Evolutionary conservation across 169 alveolate species (phyloP).

Genomic region (Miamiensis avidus): DNA sequence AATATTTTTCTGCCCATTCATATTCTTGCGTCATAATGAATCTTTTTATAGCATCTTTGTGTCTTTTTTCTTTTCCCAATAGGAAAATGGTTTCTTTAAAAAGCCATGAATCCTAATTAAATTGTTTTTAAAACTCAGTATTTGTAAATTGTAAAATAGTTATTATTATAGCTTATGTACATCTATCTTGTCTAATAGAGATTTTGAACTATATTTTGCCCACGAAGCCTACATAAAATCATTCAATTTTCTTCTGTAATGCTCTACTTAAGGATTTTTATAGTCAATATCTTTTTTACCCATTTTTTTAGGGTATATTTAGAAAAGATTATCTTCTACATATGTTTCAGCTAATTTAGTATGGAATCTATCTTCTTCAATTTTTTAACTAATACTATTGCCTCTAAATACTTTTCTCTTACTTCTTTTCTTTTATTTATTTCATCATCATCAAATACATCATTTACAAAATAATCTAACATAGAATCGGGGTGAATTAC

Average conservation of each 20-base stretch:
- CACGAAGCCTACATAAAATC: slow-evolving; percentile 4
- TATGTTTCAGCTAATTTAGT: slow-evolving; percentile 28
- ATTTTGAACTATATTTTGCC: slow-evolving; percentile 31
- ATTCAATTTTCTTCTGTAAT: slow-evolving; percentile 1
- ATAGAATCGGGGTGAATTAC: slow-evolving; percentile 21
- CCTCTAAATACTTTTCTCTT: slow-evolving; percentile 31
- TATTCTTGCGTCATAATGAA: slow-evolving; percentile 5
- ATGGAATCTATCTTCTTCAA: slow-evolving; percentile 26
- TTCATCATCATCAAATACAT: slow-evolving; percentile 8
- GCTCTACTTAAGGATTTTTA: slow-evolving; percentile 8
- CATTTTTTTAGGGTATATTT: neutral
- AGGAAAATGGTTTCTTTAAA: slow-evolving; percentile 12
- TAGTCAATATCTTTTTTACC: slow-evolving; percentile 1
- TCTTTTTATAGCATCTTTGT: slow-evolving; percentile 22
- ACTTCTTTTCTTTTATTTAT: neutral
- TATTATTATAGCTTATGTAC: too few relatives aligned
- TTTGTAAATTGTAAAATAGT: neutral
- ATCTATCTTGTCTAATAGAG: slow-evolving; percentile 19
- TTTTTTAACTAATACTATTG: slow-evolving; percentile 20
- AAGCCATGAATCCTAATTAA: slow-evolving; percentile 22
- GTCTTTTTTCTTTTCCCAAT: slow-evolving; percentile 37
- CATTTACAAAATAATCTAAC: slow-evolving; percentile 17
- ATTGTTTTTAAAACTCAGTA: too few relatives aligned
- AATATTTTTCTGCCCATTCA: slow-evolving; percentile 39
- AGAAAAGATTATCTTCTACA: slow-evolving; percentile 13